Conservation (phyloP, 2,329 filamentous ascomycete genomes). For the Phaeosphaeriaceae sp. region DNA sequence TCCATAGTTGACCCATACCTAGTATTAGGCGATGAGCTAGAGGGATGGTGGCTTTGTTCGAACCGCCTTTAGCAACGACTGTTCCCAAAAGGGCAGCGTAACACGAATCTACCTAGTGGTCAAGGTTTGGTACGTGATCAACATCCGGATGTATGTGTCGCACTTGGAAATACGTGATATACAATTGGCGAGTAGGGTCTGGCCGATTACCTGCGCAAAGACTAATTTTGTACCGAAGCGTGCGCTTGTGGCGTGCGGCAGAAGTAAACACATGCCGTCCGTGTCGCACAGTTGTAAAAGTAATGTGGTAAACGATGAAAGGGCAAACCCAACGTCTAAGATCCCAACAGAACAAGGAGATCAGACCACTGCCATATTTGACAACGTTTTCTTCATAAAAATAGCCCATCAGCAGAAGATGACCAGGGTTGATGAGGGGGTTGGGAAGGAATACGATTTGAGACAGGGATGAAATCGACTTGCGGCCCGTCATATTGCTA, state of each 20-base stretch:
- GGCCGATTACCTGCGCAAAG: slow-evolving; percentile 1
- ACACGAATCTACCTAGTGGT: slow-evolving; percentile 8
- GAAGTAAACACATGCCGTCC: neutral
- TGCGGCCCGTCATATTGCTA: slow-evolving; percentile 5
- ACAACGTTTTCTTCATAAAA: too few relatives aligned
- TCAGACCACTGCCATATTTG: too few relatives aligned
- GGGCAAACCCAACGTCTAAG: too few relatives aligned
- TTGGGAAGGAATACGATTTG: slow-evolving; percentile 11
- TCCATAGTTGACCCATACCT: neutral
- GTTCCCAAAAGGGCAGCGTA: neutral
- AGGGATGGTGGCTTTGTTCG: neutral
- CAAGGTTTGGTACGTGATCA: slow-evolving; percentile 7
- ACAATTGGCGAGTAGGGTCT: slow-evolving; percentile 7
- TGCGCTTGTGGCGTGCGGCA: slow-evolving; percentile 9
- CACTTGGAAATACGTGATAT: neutral
- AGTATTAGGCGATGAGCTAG: neutral
- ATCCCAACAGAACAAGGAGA: too few relatives aligned
- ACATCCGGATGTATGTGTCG: slow-evolving; percentile 5
- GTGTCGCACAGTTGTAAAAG: neutral
- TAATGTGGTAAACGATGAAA: neutral
- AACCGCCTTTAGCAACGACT: neutral
- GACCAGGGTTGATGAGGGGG: neutral
- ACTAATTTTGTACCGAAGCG: neutral
- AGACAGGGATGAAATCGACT: slow-evolving; percentile 4
- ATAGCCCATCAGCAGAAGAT: too few relatives aligned